Conservation (phyloP, 176 grass and related monocot species). For the Raddia distichophylla region DNA sequence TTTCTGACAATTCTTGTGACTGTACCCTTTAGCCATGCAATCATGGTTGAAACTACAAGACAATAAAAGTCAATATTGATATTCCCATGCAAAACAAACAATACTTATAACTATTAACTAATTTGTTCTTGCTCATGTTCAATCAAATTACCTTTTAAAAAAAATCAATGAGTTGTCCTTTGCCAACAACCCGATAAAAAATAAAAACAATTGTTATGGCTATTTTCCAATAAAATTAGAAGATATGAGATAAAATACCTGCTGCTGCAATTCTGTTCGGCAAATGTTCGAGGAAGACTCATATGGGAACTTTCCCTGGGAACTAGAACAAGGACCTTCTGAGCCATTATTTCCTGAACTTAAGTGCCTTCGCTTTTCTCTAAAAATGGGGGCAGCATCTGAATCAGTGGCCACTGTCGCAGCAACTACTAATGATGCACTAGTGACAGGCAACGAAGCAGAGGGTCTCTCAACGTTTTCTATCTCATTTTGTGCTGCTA, state of each 20-base stretch:
- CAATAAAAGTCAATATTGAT: constrained; percentile 18
- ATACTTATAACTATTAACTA: not conserved
- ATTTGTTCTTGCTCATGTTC: constrained; percentile 25
- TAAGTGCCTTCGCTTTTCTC: constrained; percentile 27
- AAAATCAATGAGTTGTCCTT: not conserved
- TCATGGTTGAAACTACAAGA: constrained; percentile 16
- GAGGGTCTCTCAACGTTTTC: not conserved
- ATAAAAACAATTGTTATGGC: not conserved
- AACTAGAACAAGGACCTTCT: constrained; percentile 39
- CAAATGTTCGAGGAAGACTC: constrained; percentile 22
- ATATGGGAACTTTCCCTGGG: not conserved
- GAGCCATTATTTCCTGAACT: constrained; percentile 26
- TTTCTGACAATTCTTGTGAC: not conserved
- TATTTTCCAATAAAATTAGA: constrained; percentile 1
- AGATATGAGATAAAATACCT: constrained; percentile 38
- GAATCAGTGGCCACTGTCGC: not conserved
- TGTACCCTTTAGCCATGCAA: not conserved
- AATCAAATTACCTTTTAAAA: not conserved
- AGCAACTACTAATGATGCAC: constrained; percentile 19
- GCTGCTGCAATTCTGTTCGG: constrained; percentile 5
- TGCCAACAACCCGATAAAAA: not conserved
- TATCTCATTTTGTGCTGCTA: constrained; percentile 5
- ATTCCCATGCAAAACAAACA: not conserved
- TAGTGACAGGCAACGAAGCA: not conserved
- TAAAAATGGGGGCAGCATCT: not conserved